Base-by-base conservation (phyloP, 805 yeast genomes). In the Kuraishia ogatae region DNA sequence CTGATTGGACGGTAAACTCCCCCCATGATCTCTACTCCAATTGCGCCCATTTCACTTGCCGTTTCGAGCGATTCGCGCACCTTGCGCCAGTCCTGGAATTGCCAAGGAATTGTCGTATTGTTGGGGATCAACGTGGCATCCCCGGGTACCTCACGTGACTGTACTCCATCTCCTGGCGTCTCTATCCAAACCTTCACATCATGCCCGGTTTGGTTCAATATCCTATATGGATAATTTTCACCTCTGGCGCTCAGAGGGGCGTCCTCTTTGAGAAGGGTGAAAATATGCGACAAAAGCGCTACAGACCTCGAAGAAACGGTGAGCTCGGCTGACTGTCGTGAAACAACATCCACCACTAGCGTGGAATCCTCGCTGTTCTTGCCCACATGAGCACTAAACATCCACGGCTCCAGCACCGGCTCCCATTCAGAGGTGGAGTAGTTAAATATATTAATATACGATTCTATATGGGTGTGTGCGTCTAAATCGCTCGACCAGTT, bases 351-450 rank as follows among this genome's bases (percentile, higher is more conserved):
- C 50, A 93, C 74, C 39, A 77, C 65, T 2, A 86, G 62, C 20
- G 80, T 73, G 5, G 76, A 75, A 0, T 82, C 78, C 15, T 73
- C 74, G 0, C 64, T 57, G 0, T 70, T 70, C 54, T 79, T 80
- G 1, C 88, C 75, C 1, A 87, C 81, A 65, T 87, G 89, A 13
- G 89, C 69, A 0, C 89, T 83, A 53, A 93, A 74, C 6, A 89
- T 85, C 88, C 96, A 87, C 0, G 93, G 85, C 64, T 94, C 99
- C 52, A 94, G 67, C 50, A 94, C 72, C 0, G 99, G 97, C 63
- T 94, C 98, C 98, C 99, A 92, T 0, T 90, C 80, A 2, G 97
- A 91, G 58, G 87, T 82, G 0, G 97, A 81, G 66, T 92, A 92
- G 66, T 91, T 91, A 74, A 87, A 92, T 21, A 89, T 81, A 67